Evolutionary conservation across 495 filamentous ascomycete genomes (phyloP), one percentile per base, ranked within the genome.

Genomic region (Xylaria curta): DNA sequence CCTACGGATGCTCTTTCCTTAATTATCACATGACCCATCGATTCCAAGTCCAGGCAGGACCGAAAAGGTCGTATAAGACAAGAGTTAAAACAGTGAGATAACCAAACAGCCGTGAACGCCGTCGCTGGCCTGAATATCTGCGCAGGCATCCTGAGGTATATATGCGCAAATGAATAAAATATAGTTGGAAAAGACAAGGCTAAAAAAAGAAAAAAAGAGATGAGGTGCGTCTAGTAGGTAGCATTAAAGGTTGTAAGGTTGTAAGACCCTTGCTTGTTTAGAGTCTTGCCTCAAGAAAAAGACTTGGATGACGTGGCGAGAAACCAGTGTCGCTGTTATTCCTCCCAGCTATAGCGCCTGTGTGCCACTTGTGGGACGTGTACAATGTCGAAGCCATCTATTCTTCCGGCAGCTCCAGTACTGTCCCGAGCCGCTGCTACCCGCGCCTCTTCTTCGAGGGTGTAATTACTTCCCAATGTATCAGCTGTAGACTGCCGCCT

Each of bases 321-420:
- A 15, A 49, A 13, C n/a, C 59, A 58, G 26, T 46, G 33, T 44
- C 53, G 47, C 75, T 79, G 68, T 66, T 79, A 77, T 58, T 83
- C 81, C 71, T 88, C 86, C 85, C 85, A 88, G 68, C 83, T 85
- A 68, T 85, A 88, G 58, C 86, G 79, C 67, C 83, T 82, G 38
- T 83, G 84, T 19, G 85, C 85, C 38, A 83, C 78, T 66, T 87
- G 84, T 8, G 86, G 86, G 31, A 87, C 81, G 62, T 87, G 86
- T 9, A 87, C 78, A 28, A 88, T 71, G 61, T 87, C 86, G 15
- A 73, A 78, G 0, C 82, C 84, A 38, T 78, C 76, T 69, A 78
- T 72, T 36, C 77, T 73, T 19, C 72, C 74, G 19, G 74, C 69
- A 13, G 44, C 61, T 46, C 59, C 15, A 17, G 42, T 8, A 12